Percentiles rank a stretch among this genome's conserved stretches.
Conservation (phyloP, 202 grass and related monocot genomes). For the Eragrostis tef region DNA sequence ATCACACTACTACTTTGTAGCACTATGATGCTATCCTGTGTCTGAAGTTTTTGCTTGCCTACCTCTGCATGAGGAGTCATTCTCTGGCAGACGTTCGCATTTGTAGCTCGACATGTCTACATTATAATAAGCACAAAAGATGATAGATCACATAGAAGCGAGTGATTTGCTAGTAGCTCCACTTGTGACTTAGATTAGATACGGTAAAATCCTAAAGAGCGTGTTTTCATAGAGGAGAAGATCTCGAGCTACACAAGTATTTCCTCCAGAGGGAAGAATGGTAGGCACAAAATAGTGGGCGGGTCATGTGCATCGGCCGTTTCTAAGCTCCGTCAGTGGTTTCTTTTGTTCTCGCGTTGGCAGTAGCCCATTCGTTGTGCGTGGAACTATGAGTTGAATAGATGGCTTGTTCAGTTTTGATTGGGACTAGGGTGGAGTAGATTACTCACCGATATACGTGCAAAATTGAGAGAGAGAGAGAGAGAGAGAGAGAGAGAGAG, state of each 20-base stretch:
- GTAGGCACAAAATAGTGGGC: not conserved
- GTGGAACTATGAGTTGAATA: not conserved
- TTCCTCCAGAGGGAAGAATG: not conserved
- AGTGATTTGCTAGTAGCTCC: not conserved
- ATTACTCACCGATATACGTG: not conserved
- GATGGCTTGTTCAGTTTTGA: not conserved
- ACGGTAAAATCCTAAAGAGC: too few species aligned
- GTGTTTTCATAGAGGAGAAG: not conserved
- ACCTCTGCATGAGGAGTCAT: not conserved
- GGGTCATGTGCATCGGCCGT: not conserved
- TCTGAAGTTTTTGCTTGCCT: not conserved
- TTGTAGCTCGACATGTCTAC: not conserved
- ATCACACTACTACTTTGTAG: not conserved
- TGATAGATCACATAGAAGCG: not conserved
- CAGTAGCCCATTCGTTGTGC: not conserved
- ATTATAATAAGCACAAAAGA: not conserved
- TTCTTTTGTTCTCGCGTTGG: slow-evolving; percentile 31
- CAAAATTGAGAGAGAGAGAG: not conserved
- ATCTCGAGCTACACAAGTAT: not conserved
- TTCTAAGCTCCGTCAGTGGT: slow-evolving; percentile 5
- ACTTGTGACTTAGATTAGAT: not conserved
- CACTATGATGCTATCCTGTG: not conserved
- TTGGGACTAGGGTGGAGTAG: slow-evolving; percentile 1
- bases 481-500: too few species aligned
- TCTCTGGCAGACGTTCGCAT: not conserved